Percentiles rank a stretch among this genome's conserved stretches.
Conservation (phyloP, 1,284 basidiomycete genomes). For the Mycena sp. region DNA sequence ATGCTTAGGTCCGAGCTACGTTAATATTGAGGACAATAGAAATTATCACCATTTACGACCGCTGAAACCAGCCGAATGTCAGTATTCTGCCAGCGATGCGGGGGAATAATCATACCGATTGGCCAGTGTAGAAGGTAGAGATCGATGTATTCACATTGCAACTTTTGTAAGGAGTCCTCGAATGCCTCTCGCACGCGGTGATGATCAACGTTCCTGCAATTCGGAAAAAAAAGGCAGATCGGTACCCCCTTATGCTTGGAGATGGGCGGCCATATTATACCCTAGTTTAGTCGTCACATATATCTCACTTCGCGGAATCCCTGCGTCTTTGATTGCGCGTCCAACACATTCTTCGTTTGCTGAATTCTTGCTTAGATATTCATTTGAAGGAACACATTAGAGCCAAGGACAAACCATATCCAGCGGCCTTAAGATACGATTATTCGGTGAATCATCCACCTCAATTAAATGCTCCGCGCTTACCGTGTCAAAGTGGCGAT, state of each 20-base stretch:
- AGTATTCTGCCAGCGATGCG: neutral
- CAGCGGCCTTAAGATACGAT: constrained; percentile 37
- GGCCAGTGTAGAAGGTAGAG: constrained; percentile 80
- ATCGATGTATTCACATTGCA: constrained; percentile 74
- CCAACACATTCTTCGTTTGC: constrained; percentile 61
- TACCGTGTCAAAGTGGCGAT: constrained; percentile 53
- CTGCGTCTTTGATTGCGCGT: constrained; percentile 56
- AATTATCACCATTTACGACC: constrained; percentile 11
- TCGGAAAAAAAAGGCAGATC: neutral
- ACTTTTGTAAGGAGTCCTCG: constrained; percentile 62
- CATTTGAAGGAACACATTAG: neutral
- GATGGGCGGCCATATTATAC: constrained; percentile 39
- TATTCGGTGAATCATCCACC: neutral
- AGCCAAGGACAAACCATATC: constrained; percentile 39
- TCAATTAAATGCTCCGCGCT: constrained; percentile 9
- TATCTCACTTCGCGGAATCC: constrained; percentile 56
- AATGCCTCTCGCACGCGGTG: constrained; percentile 60
- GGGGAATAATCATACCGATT: constrained; percentile 28
- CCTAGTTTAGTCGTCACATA: constrained; percentile 60
- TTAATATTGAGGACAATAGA: neutral
- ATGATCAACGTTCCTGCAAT: constrained; percentile 46
- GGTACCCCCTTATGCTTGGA: neutral
- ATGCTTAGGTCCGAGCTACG: neutral
- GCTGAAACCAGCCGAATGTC: neutral
- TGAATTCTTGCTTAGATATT: constrained; percentile 17